These are phyloP conservation scores for Takashimella koratensis DNA, from an alignment of 1,284 basidiomycete genomes.

Conservation along the genomic window DNA sequence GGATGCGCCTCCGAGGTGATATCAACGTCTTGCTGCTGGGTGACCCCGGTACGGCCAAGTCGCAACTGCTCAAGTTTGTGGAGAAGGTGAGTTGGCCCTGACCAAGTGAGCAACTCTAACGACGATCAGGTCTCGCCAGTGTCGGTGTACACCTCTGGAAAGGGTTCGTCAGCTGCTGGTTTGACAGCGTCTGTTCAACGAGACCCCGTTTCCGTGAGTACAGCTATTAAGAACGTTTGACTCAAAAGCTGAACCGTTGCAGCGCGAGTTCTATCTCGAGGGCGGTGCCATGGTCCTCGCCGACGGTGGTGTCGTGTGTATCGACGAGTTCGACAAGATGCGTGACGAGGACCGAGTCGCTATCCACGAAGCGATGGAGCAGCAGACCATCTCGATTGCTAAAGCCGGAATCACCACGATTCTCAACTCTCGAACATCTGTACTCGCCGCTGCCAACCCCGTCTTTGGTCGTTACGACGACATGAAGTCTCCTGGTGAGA, in stretches of 20 bases:
- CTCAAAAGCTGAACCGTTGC: not conserved
- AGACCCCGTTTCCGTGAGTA: slow-evolving; percentile 76
- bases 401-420: slow-evolving; percentile 99
- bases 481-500: slow-evolving; percentile 85
- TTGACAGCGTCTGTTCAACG: slow-evolving; percentile 96
- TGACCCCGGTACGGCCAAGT: slow-evolving; percentile 97
- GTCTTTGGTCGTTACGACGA: slow-evolving; percentile 99
- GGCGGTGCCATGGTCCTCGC: slow-evolving; percentile 99
- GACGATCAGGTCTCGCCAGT: slow-evolving; percentile 80
- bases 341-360: slow-evolving; percentile 97
- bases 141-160: slow-evolving; percentile 96
- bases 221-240: not conserved
- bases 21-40: slow-evolving; percentile 96
- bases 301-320: slow-evolving; percentile 97
- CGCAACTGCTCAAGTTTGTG: slow-evolving; percentile 95
- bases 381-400: slow-evolving; percentile 98
- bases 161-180: slow-evolving; percentile 96
- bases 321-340: slow-evolving; percentile 99
- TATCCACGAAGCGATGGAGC: slow-evolving; percentile 99
- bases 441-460: slow-evolving; percentile 96
- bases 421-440: slow-evolving; percentile 91
- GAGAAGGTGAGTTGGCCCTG: slow-evolving; percentile 67
- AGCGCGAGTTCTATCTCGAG: slow-evolving; percentile 98
- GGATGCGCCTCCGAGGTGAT: slow-evolving; percentile 94
- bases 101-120: not conserved